Conservation (phyloP, 176 grass and related monocot genomes). For the Pontederia paniculata region DNA sequence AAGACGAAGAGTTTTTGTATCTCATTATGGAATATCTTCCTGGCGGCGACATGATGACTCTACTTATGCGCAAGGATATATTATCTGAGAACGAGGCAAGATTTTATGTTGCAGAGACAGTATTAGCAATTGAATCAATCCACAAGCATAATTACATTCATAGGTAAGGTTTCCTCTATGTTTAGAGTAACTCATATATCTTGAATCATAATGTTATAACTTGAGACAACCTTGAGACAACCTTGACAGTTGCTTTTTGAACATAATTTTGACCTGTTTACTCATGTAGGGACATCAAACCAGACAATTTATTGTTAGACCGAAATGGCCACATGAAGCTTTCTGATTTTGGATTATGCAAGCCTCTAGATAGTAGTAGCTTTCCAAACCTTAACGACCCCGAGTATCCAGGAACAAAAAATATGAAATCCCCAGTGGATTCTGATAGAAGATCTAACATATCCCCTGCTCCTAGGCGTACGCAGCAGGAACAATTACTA, state of each 20-base stretch:
- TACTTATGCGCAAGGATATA: slow-evolving; percentile 10
- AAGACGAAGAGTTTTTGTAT: slow-evolving; percentile 11
- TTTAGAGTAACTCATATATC: background rate
- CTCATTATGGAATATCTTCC: slow-evolving; percentile 15
- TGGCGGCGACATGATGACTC: slow-evolving; percentile 13
- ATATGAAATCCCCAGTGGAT: background rate
- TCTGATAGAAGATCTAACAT: background rate
- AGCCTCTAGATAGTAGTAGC: slow-evolving; percentile 10
- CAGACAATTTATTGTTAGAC: slow-evolving; percentile 5
- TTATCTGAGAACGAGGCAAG: slow-evolving; percentile 1
- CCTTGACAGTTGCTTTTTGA: too few species aligned
- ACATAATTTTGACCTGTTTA: background rate
- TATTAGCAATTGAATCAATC: slow-evolving; percentile 13
- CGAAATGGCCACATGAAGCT: slow-evolving; percentile 10
- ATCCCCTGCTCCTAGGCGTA: slow-evolving; percentile 1
- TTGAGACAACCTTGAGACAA: too few species aligned
- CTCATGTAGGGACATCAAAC: slow-evolving; percentile 6
- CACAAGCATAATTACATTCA: slow-evolving; percentile 10
- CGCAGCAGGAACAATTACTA: slow-evolving; percentile 3
- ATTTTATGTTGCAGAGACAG: slow-evolving; percentile 14
- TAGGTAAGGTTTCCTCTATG: background rate
- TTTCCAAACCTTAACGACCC: slow-evolving; percentile 12
- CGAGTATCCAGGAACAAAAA: background rate
- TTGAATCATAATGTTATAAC: too few species aligned
- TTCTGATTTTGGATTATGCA: slow-evolving; percentile 12